A percentile compares a stretch with the other conserved stretches of the same genome.
These are phyloP conservation scores for Canavalia ensiformis DNA, from an alignment of 306 rosid genomes.

Conservation along the genomic window DNA sequence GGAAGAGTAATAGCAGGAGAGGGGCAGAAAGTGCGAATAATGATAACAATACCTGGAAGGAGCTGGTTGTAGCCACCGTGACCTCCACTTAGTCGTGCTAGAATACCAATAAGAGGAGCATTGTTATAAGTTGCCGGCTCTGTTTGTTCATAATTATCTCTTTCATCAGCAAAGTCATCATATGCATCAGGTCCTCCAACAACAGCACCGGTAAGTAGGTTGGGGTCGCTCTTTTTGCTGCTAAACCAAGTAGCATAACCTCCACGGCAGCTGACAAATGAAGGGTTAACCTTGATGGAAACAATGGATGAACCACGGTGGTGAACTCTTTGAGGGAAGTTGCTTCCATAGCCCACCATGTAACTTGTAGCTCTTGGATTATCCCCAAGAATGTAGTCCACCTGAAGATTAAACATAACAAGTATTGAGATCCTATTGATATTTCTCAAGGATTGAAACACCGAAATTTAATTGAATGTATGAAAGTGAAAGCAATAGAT, in stretches of 20 bases:
- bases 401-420: conserved; percentile 56
- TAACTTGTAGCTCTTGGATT: conserved; percentile 96
- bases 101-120: conserved; percentile 92
- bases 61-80: conserved; percentile 81
- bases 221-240: conserved; percentile 83
- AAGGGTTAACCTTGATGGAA: conserved; percentile 75
- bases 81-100: conserved; percentile 81
- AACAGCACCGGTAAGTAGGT: conserved; percentile 83
- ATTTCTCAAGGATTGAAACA: neutral
- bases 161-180: conserved; percentile 94
- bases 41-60: conserved; percentile 75
- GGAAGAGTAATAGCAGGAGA: neutral
- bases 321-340: conserved; percentile 87
- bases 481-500: neutral
- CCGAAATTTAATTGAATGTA: neutral
- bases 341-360: conserved; percentile 95
- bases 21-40: neutral
- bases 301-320: conserved; percentile 96
- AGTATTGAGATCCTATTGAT: neutral
- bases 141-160: conserved; percentile 95
- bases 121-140: conserved; percentile 99
- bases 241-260: conserved; percentile 94
- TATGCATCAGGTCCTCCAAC: conserved; percentile 99
- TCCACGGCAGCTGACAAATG: conserved; percentile 87
- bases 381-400: conserved; percentile 95